A percentile compares a stretch with the other conserved stretches of the same genome.
These are phyloP conservation scores for Populus trichocarpa DNA, from an alignment of 441 rosid species.

Conservation along the genomic window DNA sequence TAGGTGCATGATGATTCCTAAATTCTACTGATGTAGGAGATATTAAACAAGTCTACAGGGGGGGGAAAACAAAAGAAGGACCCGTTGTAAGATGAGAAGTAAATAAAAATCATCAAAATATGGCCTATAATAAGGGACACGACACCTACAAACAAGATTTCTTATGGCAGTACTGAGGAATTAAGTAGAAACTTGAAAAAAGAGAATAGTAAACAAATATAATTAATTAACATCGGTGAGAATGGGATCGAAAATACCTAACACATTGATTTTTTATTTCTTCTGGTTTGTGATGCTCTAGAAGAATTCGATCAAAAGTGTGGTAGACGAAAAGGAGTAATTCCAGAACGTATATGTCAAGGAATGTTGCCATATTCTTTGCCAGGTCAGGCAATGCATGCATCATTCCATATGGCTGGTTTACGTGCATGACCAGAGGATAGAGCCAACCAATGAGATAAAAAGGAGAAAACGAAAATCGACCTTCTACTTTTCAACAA, in stretches of 20 bases:
- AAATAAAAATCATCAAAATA: no score
- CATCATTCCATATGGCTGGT: not conserved
- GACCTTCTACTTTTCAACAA: slow-evolving; percentile 4
- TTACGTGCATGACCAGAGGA: slow-evolving; percentile 18
- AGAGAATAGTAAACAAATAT: not conserved
- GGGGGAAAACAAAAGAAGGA: not conserved
- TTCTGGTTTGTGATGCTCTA: not conserved
- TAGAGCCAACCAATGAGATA: not conserved
- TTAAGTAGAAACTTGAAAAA: not conserved
- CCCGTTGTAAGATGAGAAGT: not conserved
- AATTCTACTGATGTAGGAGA: no score
- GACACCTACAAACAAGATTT: not conserved
- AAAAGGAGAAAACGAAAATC: not conserved
- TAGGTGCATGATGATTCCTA: no score
- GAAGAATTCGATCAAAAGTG: not conserved
- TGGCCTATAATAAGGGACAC: not conserved
- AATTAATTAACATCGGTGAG: not conserved
- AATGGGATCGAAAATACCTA: not conserved
- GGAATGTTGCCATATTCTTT: slow-evolving; percentile 3
- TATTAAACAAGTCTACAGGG: not conserved
- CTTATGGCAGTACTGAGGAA: not conserved
- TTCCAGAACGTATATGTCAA: not conserved
- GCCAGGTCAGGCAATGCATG: not conserved
- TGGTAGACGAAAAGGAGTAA: not conserved
- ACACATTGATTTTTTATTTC: not conserved